Evolutionary conservation across 306 rosid genomes (phyloP), one percentile per base, ranked within the genome.

Genomic region (Luffa acutangula): DNA sequence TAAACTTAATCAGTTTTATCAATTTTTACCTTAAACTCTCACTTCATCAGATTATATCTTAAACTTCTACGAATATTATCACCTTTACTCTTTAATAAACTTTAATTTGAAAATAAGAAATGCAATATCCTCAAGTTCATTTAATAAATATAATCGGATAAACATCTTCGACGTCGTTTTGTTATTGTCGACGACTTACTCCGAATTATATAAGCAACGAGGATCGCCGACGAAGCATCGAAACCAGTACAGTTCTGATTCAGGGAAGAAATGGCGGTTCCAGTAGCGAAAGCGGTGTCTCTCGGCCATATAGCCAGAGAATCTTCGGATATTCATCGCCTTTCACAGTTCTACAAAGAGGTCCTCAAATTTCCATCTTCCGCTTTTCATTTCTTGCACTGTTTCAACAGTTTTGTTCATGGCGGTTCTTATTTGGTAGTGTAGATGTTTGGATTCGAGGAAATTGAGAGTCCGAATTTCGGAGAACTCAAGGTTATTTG

Each of bases 381-480:
- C 9, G 8, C 11, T 4, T 21, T 3, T 25, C 33, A 2, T 65
- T 79, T 64, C 48, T 52, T 15, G 52, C 18, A 11, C 34, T 51
- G 6, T 25, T 25, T 51, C 45, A 17, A 9, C 7, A 17, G 9
- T 51, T 49, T 39, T 20, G 36, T 52, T 54, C 8, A 56, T 59
- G 54, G 64, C 2, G 11, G 42, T 78, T 36, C 9, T 52, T 5
- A 25, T 37, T 37, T 52, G 53, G 11, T 43, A 41, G 66, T 77
- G 54, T 83, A 91, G 98, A 66, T 88, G 52, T 91, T 93, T 59
- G 98, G 98, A 20, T 91, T 93, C 63, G 90, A 93, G 83, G 86
- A 87, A 79, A 84, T 91, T 12, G 93, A 91, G 62, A 86, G 82
- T 84, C 94, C 95, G 6, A 7, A 85, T 13, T 93, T 93, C 31